Evolutionary conservation across 2,329 filamentous ascomycete genomes (phyloP), one percentile per base, ranked within the genome.

Genomic region (Trichoderma atroviride): DNA sequence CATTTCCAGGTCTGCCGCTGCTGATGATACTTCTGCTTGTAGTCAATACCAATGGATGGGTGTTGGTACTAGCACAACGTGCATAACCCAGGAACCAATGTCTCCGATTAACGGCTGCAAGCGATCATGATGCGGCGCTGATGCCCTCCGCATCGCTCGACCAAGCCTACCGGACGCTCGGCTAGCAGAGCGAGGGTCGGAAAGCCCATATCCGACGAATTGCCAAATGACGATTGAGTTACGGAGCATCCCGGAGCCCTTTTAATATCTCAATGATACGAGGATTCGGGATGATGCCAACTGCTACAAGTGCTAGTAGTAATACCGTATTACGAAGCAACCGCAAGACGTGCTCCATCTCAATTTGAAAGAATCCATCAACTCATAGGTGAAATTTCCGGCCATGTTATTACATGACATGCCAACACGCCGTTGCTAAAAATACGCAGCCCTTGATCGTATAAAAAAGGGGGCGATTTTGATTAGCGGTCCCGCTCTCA

Each of bases 71-170:
- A 40, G 55, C 55, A 57, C 4, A 58, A 31, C n/a, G 55, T 35
- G 55, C 55, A 58, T 58, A 66, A 57, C 14, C 61, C 52, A 66
- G 62, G 62, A 66, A 66, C 62, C 53, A 53, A 29, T 55, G 52
- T n/a, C 62, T 57, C 62, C 62, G 62, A 66, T 58, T 47, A 66
- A 66, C 62, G 62, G 62, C 62, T 66, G 62, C 53, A 57, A 58
- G 62, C 62, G 62, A 66, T 43, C 27, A 47, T 43, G n/a, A 47
- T 47, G 37, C 52, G 53, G 27, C 47, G 37, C 24, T 13, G 10
- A 19, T 50, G 13, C n/a, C 35, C n/a, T 40, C 61, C 40, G 33
- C 33, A 31, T 33, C 50, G 11, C 50, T 33, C 40, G 35, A 37
- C 33, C 33, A 40, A 27, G 35, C 29, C 57, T 56, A 35, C 24